Conservation (phyloP, 1,284 basidiomycete genomes). For the Stygiomarasmius scandens region DNA sequence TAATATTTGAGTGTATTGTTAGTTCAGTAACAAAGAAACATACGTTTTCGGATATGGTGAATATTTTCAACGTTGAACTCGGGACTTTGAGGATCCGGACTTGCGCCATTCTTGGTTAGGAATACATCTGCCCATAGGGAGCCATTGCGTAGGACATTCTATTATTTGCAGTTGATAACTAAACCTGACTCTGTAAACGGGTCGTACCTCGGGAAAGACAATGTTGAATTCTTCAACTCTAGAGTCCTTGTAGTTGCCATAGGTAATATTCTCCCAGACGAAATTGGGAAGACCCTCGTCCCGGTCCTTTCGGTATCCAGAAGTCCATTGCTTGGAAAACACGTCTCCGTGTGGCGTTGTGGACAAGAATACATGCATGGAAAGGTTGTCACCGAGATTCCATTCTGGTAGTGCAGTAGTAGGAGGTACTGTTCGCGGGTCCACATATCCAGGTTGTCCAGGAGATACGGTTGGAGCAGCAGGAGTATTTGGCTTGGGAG, state of each 20-base stretch:
- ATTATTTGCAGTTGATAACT: neutral
- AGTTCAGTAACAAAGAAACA: neutral
- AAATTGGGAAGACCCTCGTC: constrained; percentile 65
- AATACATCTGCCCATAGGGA: constrained; percentile 88
- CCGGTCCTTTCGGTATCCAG: constrained; percentile 46
- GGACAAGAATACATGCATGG: constrained; percentile 79
- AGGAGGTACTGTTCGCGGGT: constrained; percentile 55
- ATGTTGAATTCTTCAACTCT: constrained; percentile 69
- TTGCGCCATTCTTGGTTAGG: constrained; percentile 68
- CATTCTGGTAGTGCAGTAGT: constrained; percentile 56
- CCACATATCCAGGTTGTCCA: constrained; percentile 29
- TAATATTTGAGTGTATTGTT: constrained; percentile 9
- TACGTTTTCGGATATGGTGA: constrained; percentile 82
- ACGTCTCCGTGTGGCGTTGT: constrained; percentile 63
- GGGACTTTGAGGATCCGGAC: constrained; percentile 60
- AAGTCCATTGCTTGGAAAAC: constrained; percentile 56
- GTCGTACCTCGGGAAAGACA: constrained; percentile 70
- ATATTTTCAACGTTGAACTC: constrained; percentile 60
- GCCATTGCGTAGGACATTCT: constrained; percentile 82
- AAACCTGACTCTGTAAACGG: neutral
- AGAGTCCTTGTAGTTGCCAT: constrained; percentile 78
- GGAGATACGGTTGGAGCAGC: constrained; percentile 28
- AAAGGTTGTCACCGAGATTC: constrained; percentile 58
- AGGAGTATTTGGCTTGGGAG: constrained; percentile 32
- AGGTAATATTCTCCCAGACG: constrained; percentile 83